These are phyloP conservation scores for Suhomyces panamericanus DNA, from an alignment of 1,139 yeast species.

Conservation along the genomic window DNA sequence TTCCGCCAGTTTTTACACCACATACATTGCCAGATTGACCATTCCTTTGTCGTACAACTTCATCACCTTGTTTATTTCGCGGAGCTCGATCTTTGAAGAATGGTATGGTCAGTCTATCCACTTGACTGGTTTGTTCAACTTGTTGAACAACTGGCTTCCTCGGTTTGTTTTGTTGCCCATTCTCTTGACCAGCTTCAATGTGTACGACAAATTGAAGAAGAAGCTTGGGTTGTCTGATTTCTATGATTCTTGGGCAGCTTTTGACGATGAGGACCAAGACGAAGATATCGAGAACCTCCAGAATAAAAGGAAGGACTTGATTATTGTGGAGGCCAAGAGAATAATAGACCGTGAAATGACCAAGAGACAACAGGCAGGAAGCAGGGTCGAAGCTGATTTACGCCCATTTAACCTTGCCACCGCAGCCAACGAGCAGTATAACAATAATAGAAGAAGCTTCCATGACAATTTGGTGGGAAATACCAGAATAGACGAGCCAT, in stretches of 20 bases:
- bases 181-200: slow-evolving; percentile 58
- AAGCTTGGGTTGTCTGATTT: slow-evolving; percentile 50
- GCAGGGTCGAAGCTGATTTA: slow-evolving; percentile 14
- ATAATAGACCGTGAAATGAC: slow-evolving; percentile 38
- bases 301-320: slow-evolving; percentile 35
- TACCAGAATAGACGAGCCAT: slow-evolving; percentile 7
- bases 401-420: slow-evolving; percentile 32
- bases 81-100: slow-evolving; percentile 48
- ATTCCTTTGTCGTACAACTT: slow-evolving; percentile 82
- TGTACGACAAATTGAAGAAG: slow-evolving; percentile 64
- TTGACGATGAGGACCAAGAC: slow-evolving; percentile 16
- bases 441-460: slow-evolving; percentile 30
- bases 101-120: slow-evolving; percentile 78
- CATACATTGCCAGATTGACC: slow-evolving; percentile 78
- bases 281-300: slow-evolving; percentile 18
- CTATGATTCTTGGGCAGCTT: slow-evolving; percentile 46
- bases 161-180: slow-evolving; percentile 71
- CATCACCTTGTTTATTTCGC: slow-evolving; percentile 58
- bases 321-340: slow-evolving; percentile 47
- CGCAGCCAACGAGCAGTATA: slow-evolving; percentile 37
- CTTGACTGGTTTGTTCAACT: slow-evolving; percentile 70
- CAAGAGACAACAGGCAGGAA: slow-evolving; percentile 25
- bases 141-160: slow-evolving; percentile 74
- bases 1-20: slow-evolving; percentile 73
- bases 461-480: slow-evolving; percentile 21